Evolutionary conservation across 371 early-diverging fungal genomes (phyloP).

Genomic region (Rhizopus arrhizus): DNA sequence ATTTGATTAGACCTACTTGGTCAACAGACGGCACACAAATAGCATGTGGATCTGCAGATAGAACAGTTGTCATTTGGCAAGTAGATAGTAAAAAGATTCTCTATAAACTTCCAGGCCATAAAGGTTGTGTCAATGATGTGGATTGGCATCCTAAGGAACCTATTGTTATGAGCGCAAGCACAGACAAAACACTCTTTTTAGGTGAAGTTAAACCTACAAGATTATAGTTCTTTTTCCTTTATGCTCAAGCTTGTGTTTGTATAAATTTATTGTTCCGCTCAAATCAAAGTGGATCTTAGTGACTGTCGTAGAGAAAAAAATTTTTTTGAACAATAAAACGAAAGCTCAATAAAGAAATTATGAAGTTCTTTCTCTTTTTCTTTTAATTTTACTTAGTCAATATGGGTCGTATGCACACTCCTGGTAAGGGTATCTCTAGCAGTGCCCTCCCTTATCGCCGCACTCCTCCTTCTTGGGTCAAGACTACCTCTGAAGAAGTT

Average conservation of each 20-base stretch:
- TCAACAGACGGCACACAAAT: slow-evolving; percentile 88
- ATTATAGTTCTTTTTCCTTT: slow-evolving; percentile 12
- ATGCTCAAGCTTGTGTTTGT: not conserved
- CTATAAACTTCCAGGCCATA: slow-evolving; percentile 97
- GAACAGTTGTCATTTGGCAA: slow-evolving; percentile 95
- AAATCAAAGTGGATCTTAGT: not conserved
- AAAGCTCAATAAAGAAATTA: not conserved
- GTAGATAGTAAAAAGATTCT: slow-evolving; percentile 79
- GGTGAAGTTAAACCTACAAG: slow-evolving; percentile 75
- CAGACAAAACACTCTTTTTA: slow-evolving; percentile 85
- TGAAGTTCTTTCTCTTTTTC: slow-evolving; percentile 24
- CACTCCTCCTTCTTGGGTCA: slow-evolving; percentile 97
- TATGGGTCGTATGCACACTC: slow-evolving; percentile 77
- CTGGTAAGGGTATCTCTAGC: slow-evolving; percentile 98
- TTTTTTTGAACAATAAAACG: slow-evolving; percentile 2
- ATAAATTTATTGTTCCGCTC: not conserved
- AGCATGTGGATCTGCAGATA: slow-evolving; percentile 91
- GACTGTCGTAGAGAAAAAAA: not conserved
- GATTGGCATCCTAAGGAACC: slow-evolving; percentile 94
- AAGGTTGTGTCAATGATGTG: slow-evolving; percentile 94
- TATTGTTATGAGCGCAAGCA: slow-evolving; percentile 83
- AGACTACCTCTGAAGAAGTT: slow-evolving; percentile 95
- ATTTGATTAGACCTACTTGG: slow-evolving; percentile 88
- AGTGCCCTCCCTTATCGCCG: slow-evolving; percentile 99
- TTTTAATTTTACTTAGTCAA: slow-evolving; percentile 25